phyloP scores from a whole-genome alignment of 352 stramenopile species.

The Phytophthora citricola region DNA sequence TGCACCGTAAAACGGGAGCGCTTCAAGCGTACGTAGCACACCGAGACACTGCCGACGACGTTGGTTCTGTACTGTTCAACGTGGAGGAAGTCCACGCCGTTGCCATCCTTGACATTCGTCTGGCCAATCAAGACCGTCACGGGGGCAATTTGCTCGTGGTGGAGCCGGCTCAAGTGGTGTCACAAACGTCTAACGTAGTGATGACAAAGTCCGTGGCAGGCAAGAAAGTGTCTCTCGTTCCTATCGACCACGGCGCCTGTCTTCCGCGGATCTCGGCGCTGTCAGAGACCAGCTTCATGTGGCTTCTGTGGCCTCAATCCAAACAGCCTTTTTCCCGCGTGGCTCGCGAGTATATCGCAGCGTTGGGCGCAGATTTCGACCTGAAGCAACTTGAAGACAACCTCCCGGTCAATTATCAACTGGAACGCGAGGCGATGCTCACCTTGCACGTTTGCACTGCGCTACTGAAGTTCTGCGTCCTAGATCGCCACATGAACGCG shows the following conservation, averaged over 20 bases:
- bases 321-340: slow-evolving; percentile 47
- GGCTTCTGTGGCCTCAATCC: slow-evolving; percentile 75
- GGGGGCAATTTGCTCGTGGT: slow-evolving; percentile 77
- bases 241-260: slow-evolving; percentile 83
- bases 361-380: slow-evolving; percentile 47
- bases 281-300: slow-evolving; percentile 72
- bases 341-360: slow-evolving; percentile 44
- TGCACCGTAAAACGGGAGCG: slow-evolving; percentile 50
- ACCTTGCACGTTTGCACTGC: slow-evolving; percentile 60
- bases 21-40: slow-evolving; percentile 72
- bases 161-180: slow-evolving; percentile 18
- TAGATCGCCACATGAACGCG: slow-evolving; percentile 53
- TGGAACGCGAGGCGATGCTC: slow-evolving; percentile 52
- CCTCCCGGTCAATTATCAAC: slow-evolving; percentile 24
- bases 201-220: slow-evolving; percentile 16
- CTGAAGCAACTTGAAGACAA: slow-evolving; percentile 37
- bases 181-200: slow-evolving; percentile 25
- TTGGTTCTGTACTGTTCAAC: slow-evolving; percentile 52
- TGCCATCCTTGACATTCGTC: slow-evolving; percentile 79
- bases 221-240: slow-evolving; percentile 51
- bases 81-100: slow-evolving; percentile 69
- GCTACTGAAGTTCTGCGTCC: slow-evolving; percentile 57
- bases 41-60: slow-evolving; percentile 67
- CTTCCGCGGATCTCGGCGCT: slow-evolving; percentile 55
- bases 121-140: slow-evolving; percentile 85